Evolutionary conservation across 441 rosid species (phyloP), one percentile per base, ranked within the genome.

Genomic region (Hura crepitans): DNA sequence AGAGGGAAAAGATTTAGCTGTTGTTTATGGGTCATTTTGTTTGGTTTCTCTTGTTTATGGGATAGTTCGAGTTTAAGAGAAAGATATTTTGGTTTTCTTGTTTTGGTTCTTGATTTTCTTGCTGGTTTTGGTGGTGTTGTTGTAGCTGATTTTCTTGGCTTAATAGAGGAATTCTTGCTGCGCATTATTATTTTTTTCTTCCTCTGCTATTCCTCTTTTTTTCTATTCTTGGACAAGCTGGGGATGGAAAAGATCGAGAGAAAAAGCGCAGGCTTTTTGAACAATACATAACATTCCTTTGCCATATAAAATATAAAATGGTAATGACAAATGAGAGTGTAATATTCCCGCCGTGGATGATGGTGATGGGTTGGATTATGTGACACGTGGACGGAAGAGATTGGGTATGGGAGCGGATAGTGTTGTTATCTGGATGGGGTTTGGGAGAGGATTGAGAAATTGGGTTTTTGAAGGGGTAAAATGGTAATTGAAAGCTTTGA

Each of bases 21-120:
- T 39, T 63, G 77, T 37, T 54, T 54, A 15, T 3, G 65, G 47
- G 54, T 35, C 55, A 72, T 65, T 3, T 10, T 74, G 42, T 11
- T 49, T 5, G 47, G 35, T 59, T 77, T 35, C 27, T 67, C 61
- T 22, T 49, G 68, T 37, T 28, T 10, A 17, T 71, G 53, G 75
- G 74, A 53, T 43, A 83, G 77, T 22, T 83, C 79, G 22, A 80
- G 81, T 69, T 75, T 86, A 17, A 89, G 78, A 59, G 91, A 85
- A 12, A 86, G 80, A 62, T 75, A 89, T 68, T 86, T 89, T 18
- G 93, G 96, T 66, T 74, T 87, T n/a, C 86, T 85, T 10, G 84
- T 83, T 68, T 76, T 87, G 67, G 79, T 83, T 65, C 91, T 87
- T 46, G 78, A 75, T 70, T 80, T 81, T 68, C 82, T 77, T 65